Percentiles rank a stretch among this genome's conserved stretches.
Evolutionary conservation across 768 basidiomycete genomes (phyloP).

Genomic region (Podaxis mareebaensis): DNA sequence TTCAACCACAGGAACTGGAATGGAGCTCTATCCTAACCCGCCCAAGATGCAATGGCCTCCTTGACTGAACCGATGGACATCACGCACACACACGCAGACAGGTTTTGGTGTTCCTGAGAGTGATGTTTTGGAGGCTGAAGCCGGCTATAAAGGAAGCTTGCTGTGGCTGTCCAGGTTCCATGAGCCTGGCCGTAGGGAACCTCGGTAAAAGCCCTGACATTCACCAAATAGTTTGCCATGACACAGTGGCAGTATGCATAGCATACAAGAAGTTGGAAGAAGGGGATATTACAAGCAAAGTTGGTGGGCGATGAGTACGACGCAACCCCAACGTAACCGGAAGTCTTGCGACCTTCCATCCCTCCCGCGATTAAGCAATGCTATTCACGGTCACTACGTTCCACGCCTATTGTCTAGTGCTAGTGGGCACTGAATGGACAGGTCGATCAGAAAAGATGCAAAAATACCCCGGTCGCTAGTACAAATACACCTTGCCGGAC

Average conservation of each 20-base stretch:
- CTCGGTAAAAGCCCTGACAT: background rate
- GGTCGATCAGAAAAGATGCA: background rate
- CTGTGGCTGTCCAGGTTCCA: background rate
- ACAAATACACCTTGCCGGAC: background rate
- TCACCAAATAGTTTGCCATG: background rate
- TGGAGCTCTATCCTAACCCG: background rate
- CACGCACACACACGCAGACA: background rate
- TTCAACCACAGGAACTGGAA: background rate
- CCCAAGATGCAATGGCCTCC: background rate
- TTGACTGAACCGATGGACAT: background rate
- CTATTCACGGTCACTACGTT: background rate
- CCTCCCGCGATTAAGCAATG: background rate
- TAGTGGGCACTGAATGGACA: background rate
- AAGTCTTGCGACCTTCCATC: background rate
- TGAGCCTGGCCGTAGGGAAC: background rate
- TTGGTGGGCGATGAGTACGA: background rate
- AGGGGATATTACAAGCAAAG: background rate
- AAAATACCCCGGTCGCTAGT: background rate
- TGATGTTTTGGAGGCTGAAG: background rate
- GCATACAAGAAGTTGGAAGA: background rate
- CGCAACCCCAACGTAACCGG: background rate
- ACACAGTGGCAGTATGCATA: background rate
- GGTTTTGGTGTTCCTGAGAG: background rate
- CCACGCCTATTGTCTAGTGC: background rate
- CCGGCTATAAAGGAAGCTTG: background rate